Conservation (phyloP, 1,139 yeast genomes). For the Pichia sp. region DNA sequence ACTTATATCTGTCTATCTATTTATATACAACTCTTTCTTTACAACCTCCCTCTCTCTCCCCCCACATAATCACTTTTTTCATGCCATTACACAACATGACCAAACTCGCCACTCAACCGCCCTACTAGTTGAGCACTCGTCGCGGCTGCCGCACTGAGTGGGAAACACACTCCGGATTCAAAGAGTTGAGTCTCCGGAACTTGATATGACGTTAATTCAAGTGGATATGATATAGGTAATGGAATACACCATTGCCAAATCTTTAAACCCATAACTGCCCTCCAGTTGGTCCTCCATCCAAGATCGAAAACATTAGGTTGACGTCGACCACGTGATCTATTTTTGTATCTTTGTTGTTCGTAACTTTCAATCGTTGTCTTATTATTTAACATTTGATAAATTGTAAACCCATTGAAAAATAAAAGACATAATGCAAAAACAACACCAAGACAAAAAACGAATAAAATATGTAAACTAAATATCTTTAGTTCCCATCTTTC, state of each 20-base stretch:
- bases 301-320: constrained; percentile 64
- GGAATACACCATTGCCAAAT: constrained; percentile 55
- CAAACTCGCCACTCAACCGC: not conserved
- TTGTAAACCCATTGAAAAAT: constrained; percentile 52
- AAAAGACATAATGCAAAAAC: constrained; percentile 54
- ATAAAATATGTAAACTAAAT: constrained; percentile 55
- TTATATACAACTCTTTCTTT: too few species aligned
- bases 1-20: too few species aligned
- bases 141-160: not conserved
- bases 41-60: too few species aligned
- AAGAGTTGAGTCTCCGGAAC: too few species aligned
- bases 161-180: not conserved
- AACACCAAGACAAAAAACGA: constrained; percentile 58
- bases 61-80: too few species aligned
- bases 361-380: constrained; percentile 79
- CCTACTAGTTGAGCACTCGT: not conserved
- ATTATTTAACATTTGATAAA: constrained; percentile 56
- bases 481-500: constrained; percentile 30
- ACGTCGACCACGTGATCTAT: constrained; percentile 20
- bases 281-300: constrained; percentile 59
- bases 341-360: constrained; percentile 50
- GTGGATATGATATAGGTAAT: too few species aligned
- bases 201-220: too few species aligned
- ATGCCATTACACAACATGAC: not conserved
- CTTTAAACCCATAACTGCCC: constrained; percentile 62